Evolutionary conservation across 2,329 filamentous ascomycete genomes (phyloP), one percentile per base, ranked within the genome.

Genomic region (Davidsoniella australis): DNA sequence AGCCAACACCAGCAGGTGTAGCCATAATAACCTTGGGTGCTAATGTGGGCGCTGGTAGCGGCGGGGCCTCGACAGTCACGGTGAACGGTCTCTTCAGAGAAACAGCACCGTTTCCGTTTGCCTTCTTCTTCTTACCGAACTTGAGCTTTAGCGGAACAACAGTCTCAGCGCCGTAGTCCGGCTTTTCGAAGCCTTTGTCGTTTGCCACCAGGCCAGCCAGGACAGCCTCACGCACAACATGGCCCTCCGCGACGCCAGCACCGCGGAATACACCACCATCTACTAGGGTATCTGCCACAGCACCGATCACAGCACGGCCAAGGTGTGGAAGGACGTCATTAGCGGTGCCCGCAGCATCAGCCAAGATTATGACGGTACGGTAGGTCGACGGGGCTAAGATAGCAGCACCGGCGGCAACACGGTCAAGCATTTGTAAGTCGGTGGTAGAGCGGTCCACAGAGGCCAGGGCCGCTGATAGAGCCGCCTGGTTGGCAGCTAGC

Each of bases 341-440:
- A 45, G 68, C 66, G 44, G 78, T 71, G 55, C 79, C 78, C 60
- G 85, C 79, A 51, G 80, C 73, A 63, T 88, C 85, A 55, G 84
- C 82, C 54, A 96, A 78, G 48, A 98, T 73, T 44, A 95, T 75
- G 41, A 96, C 75, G 41, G 83, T 66, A 62, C 93, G 85, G 69
- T 98, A 98, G 49, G 84, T 83, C 45, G 76, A 68, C 48, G 75
- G 57, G 1, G 88, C 82, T 0, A 98, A 78, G 6, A 78, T 70
- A 51, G 91, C 85, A 37, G 94, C 71, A 54, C 86, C 86, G 36
- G 84, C 76, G 2, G 84, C 78, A 39, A 98, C 75, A 47, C 91
- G 85, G 67, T 98, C 91, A 54, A 98, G 82, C 91, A 98, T 98
- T 65, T 96, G 91, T 48, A 98, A 72, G 61, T 98, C 91, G 54